Conservation (phyloP, 2,329 filamentous ascomycete species). For the Pseudogymnoascus sp. region DNA sequence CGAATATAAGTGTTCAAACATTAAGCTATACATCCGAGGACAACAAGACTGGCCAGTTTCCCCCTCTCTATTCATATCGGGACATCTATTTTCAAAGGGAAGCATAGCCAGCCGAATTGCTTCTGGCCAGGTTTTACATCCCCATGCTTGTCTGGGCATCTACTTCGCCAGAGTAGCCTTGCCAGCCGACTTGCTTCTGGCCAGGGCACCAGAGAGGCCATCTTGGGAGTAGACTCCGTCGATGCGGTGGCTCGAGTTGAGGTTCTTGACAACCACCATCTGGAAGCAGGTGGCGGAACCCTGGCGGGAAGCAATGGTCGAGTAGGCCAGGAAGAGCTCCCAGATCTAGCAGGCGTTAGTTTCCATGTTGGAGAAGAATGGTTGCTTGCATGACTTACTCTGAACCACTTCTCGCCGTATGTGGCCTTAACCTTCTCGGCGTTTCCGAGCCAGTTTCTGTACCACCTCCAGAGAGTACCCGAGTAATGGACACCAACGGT, state of each 20-base stretch:
- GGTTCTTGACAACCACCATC: conserved; percentile 80
- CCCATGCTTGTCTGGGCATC: neutral
- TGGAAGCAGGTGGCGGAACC: conserved; percentile 81
- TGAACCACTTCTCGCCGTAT: conserved; percentile 63
- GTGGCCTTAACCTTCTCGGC: conserved; percentile 62
- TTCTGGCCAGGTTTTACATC: neutral
- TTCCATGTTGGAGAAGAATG: neutral
- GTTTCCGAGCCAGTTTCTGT: conserved; percentile 67
- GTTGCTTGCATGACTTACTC: conserved; percentile 39
- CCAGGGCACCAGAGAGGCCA: conserved; percentile 54
- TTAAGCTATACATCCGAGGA: neutral
- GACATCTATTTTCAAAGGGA: neutral
- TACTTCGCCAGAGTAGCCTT: conserved; percentile 10
- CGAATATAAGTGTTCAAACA: conserved; percentile 4
- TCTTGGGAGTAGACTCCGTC: conserved; percentile 66
- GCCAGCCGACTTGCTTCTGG: conserved; percentile 13
- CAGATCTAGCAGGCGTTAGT: conserved; percentile 55
- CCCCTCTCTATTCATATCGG: neutral
- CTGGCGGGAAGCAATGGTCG: conserved; percentile 76
- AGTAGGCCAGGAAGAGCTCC: conserved; percentile 85
- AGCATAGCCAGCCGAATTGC: neutral
- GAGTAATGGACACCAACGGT: conserved; percentile 47
- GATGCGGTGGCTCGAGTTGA: conserved; percentile 77
- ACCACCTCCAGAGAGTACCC: conserved; percentile 65
- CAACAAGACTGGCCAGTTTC: conserved; percentile 1